Percentiles rank a stretch among this genome's conserved stretches.
Conservation (phyloP, 306 rosid genomes). For the Arachis stenosperma region DNA sequence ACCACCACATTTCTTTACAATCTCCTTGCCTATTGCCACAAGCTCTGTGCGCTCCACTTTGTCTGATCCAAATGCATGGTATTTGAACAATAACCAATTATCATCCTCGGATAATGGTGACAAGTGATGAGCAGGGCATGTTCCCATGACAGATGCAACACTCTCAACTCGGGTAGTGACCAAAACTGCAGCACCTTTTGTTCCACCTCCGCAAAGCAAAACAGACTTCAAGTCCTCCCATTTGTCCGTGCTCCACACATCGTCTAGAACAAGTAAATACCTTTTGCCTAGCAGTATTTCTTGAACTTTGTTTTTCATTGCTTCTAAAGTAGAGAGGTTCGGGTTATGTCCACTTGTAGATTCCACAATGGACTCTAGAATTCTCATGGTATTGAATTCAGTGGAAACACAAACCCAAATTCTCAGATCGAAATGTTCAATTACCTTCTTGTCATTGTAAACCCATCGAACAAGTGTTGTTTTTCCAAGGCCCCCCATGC, state of each 20-base stretch:
- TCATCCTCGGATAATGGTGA: conserved; percentile 6
- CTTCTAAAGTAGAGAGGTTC: no score
- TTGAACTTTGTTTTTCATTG: no score
- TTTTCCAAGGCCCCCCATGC: conserved; percentile 35
- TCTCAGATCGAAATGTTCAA: conserved; percentile 18
- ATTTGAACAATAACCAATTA: conserved; percentile 41
- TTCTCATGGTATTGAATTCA: conserved; percentile 29
- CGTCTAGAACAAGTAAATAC: no score
- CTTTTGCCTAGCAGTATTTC: no score
- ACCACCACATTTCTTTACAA: conserved; percentile 36
- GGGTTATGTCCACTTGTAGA: conserved; percentile 15
- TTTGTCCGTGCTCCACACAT: neutral
- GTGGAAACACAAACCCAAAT: conserved; percentile 32
- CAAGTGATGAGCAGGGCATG: conserved; percentile 1
- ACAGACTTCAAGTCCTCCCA: conserved; percentile 34
- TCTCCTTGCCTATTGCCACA: conserved; percentile 28
- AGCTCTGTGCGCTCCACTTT: conserved; percentile 26
- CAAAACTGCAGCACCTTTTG: conserved; percentile 31
- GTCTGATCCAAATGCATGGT: conserved; percentile 29
- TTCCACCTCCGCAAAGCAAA: conserved; percentile 31
- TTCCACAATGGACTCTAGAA: conserved; percentile 21
- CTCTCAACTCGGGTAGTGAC: conserved; percentile 35
- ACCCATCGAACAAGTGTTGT: conserved; percentile 23
- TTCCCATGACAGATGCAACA: conserved; percentile 38
- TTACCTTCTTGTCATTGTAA: conserved; percentile 17